Percentiles rank a stretch among this genome's conserved stretches.
Conservation (phyloP, 257 asterid genomes). For the Lithospermum erythrorhizon region DNA sequence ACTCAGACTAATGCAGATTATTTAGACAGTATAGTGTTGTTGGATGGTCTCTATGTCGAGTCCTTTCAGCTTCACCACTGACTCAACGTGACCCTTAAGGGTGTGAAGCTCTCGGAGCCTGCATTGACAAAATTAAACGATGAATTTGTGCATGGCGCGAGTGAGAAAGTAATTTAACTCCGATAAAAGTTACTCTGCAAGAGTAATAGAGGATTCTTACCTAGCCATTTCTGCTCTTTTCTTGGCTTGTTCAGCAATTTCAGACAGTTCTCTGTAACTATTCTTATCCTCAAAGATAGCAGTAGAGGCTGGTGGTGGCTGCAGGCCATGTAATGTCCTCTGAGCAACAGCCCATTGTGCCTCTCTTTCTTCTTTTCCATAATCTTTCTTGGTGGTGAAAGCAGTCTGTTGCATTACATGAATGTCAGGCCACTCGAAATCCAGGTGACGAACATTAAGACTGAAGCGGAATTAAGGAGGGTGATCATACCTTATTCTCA, state of each 20-base stretch:
- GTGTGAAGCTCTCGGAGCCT: slow-evolving; percentile 94
- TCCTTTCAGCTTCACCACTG: slow-evolving; percentile 94
- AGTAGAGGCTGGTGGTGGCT: slow-evolving; percentile 44
- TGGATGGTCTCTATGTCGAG: slow-evolving; percentile 86
- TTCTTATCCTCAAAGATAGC: slow-evolving; percentile 67
- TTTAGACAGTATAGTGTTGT: slow-evolving; percentile 85
- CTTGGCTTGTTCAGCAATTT: slow-evolving; percentile 96
- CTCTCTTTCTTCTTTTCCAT: slow-evolving; percentile 87
- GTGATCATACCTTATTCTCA: slow-evolving; percentile 57
- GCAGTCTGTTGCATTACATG: slow-evolving; percentile 46
- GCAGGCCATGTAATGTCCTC: slow-evolving; percentile 92
- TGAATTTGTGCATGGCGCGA: not conserved
- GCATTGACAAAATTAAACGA: not conserved
- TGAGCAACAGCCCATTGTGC: slow-evolving; percentile 99
- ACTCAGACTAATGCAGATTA: slow-evolving; percentile 5
- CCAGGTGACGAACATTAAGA: not conserved
- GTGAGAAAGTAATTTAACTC: not conserved
- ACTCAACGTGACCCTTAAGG: slow-evolving; percentile 94
- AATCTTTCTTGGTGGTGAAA: slow-evolving; percentile 84
- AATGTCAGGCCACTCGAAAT: not conserved
- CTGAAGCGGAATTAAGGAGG: not conserved
- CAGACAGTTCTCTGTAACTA: slow-evolving; percentile 84
- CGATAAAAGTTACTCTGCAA: not conserved
- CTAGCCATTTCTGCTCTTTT: slow-evolving; percentile 95
- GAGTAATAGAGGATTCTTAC: slow-evolving; percentile 17